phyloP scores from a whole-genome alignment of 441 rosid species.

The Gossypium lobatum region DNA sequence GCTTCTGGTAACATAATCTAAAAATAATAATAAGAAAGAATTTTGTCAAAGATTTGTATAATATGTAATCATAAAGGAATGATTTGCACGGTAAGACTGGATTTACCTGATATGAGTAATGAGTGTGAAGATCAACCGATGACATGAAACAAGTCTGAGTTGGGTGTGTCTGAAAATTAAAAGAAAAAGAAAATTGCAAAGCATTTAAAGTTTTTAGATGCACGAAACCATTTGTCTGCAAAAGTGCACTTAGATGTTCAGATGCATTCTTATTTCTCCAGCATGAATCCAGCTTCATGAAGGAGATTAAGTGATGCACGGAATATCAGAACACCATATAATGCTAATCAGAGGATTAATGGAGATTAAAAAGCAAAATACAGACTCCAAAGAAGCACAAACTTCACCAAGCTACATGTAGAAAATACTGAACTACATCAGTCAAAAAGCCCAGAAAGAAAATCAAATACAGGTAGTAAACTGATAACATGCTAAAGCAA shows the following conservation, averaged over 20 bases:
- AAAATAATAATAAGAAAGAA: conserved; percentile 6
- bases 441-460: not conserved
- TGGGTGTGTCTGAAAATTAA: conserved; percentile 79
- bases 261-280: not conserved
- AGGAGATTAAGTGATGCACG: not conserved
- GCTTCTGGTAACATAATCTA: conserved; percentile 99
- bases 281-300: not conserved
- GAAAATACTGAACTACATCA: not conserved
- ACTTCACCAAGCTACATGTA: not conserved
- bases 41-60: conserved; percentile 1
- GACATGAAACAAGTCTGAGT: conserved; percentile 98
- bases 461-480: not conserved
- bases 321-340: not conserved
- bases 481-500: not conserved
- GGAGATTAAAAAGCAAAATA: not conserved
- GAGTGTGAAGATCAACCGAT: conserved; percentile 96
- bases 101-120: conserved; percentile 77
- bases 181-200: conserved; percentile 15
- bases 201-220: not conserved
- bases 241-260: not conserved
- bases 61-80: not conserved
- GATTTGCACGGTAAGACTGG: not conserved
- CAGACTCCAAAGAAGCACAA: not conserved
- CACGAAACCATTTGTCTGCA: not conserved
- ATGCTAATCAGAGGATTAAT: not conserved